Evolutionary conservation across 164 flowering plant genomes (phyloP), one percentile per base, ranked within the genome.

Genomic region (Macadamia tetraphylla): DNA sequence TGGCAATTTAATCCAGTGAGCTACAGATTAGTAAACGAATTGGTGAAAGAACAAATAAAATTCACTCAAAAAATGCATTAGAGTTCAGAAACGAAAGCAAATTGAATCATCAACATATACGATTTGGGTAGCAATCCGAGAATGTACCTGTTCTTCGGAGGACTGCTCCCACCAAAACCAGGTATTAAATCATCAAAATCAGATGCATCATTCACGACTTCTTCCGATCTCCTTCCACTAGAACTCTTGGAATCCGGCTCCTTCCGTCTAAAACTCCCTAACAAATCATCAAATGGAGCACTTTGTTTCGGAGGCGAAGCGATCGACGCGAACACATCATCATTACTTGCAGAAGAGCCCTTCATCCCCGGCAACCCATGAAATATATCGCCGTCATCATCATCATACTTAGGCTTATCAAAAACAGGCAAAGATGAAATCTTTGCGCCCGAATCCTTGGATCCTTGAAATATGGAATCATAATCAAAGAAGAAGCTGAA

Each of bases 331-430:
- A 87, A 89, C 6, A 80, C 82, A 58, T 86, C 79, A 4, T 85
- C 87, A 57, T 35, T 74, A 83, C 66, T 80, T 81, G 79, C 29
- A 9, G 78, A 49, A 0, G 84, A 64, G 70, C 67, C 80, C 79
- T 82, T 83, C 74, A 84, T 3, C 55, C 91, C 94, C 1, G 87
- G 86, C 56, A 85, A 70, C 12, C 86, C 90, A 58, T 84, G 85
- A 49, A 87, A 87, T 9, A 85, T 80, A 5, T 35, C 40, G 5
- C 5, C 40, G 40, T 35, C 40, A 68, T 86, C 95, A 12, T 83
- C 88, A 66, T 83, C 87, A 32, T 85, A 82, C 6, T 87, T 85
- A 12, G 95, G 95, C 83, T 86, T 89, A 72, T 89, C 94, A 31
- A 64, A 89, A 15, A 78, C 78, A 43, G 84, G 83, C 65, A 60